Evolutionary conservation across 177 flowering plant species (phyloP), one percentile per base, ranked within the genome.

Genomic region (Telopea speciosissima): DNA sequence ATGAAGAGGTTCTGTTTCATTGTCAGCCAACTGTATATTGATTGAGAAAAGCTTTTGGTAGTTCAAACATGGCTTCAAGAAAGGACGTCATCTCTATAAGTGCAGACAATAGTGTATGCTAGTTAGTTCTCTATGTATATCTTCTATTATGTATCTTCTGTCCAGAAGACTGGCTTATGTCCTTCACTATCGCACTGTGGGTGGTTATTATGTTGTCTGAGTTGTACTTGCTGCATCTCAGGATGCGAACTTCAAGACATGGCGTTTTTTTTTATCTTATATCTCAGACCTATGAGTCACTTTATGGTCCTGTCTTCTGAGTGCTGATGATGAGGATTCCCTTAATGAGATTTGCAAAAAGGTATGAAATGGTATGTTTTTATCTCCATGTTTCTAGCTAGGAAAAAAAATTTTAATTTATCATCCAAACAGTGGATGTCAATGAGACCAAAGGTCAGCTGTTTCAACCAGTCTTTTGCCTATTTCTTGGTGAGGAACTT

Each of bases 21-120:
- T 88, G 82, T 86, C 92, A 86, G 89, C 82, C 72, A 64, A 75
- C 73, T 68, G 73, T 83, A 75, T 79, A 69, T 61, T 75, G 66
- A 44, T 60, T 40, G 71, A 70, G 45, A 68, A 24, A 60, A 40
- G 68, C 13, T 67, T 24, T 25, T 58, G 73, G 68, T 67, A 76
- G 33, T 59, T 72, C 65, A 44, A 60, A n/a, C 42, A 65, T 69
- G 31, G 56, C 25, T 21, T 3, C 62, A 23, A 61, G 22, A 58
- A 49, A 33, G 8, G 63, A 1, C 23, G 40, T 44, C 24, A 49
- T 54, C 68, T 28, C 49, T 40, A 17, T 25, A 24, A 21, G 26
- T 68, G 69, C 66, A 54, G 16, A n/a, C 33, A 42, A 1, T 40
- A 8, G 33, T 31, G 26, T 36, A 58, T 31, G 23, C 21, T 12